Percentiles rank a stretch among this genome's conserved stretches.
These are phyloP conservation scores for Hypocreales sp. DNA, from an alignment of 2,329 filamentous ascomycete species.

Conservation along the genomic window DNA sequence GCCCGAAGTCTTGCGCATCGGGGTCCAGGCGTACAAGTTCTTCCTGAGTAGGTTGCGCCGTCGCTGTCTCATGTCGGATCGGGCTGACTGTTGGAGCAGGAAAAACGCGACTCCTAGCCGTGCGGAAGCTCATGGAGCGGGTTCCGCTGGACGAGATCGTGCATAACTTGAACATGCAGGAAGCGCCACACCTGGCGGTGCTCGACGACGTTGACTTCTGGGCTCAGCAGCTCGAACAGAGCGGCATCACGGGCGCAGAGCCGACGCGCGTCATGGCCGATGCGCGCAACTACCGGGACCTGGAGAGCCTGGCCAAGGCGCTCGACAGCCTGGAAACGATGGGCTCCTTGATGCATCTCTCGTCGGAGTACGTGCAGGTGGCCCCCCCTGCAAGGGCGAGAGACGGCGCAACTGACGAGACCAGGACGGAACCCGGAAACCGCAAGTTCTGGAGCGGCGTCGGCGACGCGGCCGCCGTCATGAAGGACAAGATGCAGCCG, in stretches of 20 bases:
- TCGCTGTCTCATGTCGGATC: too few species aligned
- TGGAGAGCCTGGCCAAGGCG: conserved; percentile 50
- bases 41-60: conserved; percentile 55
- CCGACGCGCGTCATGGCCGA: conserved; percentile 31
- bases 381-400: conserved; percentile 2
- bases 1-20: conserved; percentile 51
- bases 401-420: conserved; percentile 9
- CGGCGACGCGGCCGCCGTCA: conserved; percentile 34
- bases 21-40: conserved; percentile 62
- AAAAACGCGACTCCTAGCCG: conserved; percentile 35
- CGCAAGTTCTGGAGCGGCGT: conserved; percentile 39
- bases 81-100: conserved; percentile 15
- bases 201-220: conserved; percentile 25
- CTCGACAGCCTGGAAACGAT: conserved; percentile 56
- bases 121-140: conserved; percentile 34
- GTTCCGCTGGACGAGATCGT: conserved; percentile 35
- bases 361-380: conserved; percentile 36
- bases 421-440: conserved; percentile 16
- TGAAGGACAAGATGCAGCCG: conserved; percentile 41
- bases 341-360: conserved; percentile 36
- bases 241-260: conserved; percentile 18
- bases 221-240: conserved; percentile 19
- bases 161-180: conserved; percentile 20
- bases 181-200: conserved; percentile 20
- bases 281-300: conserved; percentile 48